Evolutionary conservation across 2,329 filamentous ascomycete genomes (phyloP).

Genomic region (Epichloe brachyelytri): DNA sequence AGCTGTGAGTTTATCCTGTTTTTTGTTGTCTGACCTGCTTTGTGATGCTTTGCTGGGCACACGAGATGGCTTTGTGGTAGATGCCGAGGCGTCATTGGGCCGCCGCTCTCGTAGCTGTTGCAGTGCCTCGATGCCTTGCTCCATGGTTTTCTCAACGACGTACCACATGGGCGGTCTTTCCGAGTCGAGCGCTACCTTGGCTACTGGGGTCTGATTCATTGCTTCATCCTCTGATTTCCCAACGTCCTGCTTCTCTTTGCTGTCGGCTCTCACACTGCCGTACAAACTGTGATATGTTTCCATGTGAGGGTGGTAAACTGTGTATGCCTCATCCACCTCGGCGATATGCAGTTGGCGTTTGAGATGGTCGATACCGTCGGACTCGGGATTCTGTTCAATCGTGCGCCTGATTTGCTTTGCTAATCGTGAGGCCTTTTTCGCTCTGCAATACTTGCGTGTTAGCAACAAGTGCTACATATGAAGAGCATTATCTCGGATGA

Average conservation of each 20-base stretch:
- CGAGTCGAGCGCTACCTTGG: slow-evolving; percentile 29
- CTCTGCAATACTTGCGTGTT: slow-evolving; percentile 29
- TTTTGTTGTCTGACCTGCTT: background rate
- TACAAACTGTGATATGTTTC: slow-evolving; percentile 58
- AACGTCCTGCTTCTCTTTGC: slow-evolving; percentile 23
- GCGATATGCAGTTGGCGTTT: slow-evolving; percentile 49
- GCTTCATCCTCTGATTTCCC: slow-evolving; percentile 26
- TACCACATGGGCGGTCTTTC: slow-evolving; percentile 52
- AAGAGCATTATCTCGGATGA: background rate
- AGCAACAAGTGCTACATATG: background rate
- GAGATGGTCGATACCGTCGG: slow-evolving; percentile 37
- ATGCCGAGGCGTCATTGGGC: slow-evolving; percentile 9
- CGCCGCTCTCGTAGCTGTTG: slow-evolving; percentile 42
- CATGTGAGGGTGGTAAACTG: slow-evolving; percentile 57
- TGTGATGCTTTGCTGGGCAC: background rate
- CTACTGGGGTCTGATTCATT: slow-evolving; percentile 23
- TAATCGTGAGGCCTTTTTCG: slow-evolving; percentile 58
- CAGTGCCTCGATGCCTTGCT: slow-evolving; percentile 38
- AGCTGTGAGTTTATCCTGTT: background rate
- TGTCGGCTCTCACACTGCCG: slow-evolving; percentile 23
- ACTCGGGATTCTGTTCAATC: slow-evolving; percentile 36
- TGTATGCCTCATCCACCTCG: slow-evolving; percentile 65
- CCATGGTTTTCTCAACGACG: slow-evolving; percentile 51
- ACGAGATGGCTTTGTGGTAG: slow-evolving; percentile 7
- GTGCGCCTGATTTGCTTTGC: slow-evolving; percentile 52